Base-by-base conservation (phyloP, 225 moss, liverwort and hornwort species). In the Takakia lepidozioides region DNA sequence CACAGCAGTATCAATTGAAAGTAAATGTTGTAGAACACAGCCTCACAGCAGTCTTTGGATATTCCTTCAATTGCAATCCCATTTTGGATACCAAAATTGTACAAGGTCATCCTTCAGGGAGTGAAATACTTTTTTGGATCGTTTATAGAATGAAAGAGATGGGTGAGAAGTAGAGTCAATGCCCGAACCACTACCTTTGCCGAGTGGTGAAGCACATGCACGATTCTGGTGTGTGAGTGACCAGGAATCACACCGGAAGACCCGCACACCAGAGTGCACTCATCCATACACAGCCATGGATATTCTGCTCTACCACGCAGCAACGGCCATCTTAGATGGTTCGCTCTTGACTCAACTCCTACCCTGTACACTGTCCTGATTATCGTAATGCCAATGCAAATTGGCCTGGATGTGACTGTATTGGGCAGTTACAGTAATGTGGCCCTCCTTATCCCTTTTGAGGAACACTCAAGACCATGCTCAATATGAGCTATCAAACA, bases 151-250 rank as follows among this genome's bases (percentile, higher is more conserved):
- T 64, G 64, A 51, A 43, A 47, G 43, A 28, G 52, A 56, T 48
- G 49, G 61, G 61, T 61, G 46, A 69, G 74, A 76, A 77, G 71
- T 64, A 55, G 7, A 78, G 77, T 78, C 77, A 78, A 78, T 78
- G 48, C 77, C 77, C 77, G 72, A 72, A 78, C 77, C 77, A 78
- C 68, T 78, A 68, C 66, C 77, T 72, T 78, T 68, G 77, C 77
- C 52, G 60, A 72, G 77, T 78, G 77, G 77, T 78, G 72, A 78
- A 52, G 67, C 77, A 68, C 60, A 72, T 77, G 76, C 76, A 52
- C 76, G 58, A 29, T 61, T 59, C 36, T 70, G 63, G 71, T 71
- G 76, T 77, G 76, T 51, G 64, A 56, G 43, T 62, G 65, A 71
- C 76, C 50, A 57, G 61, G 49, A 44, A 20, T 38, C 46, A 37